phyloP scores from a whole-genome alignment of 306 rosid species.

The Cajanus cajan region DNA sequence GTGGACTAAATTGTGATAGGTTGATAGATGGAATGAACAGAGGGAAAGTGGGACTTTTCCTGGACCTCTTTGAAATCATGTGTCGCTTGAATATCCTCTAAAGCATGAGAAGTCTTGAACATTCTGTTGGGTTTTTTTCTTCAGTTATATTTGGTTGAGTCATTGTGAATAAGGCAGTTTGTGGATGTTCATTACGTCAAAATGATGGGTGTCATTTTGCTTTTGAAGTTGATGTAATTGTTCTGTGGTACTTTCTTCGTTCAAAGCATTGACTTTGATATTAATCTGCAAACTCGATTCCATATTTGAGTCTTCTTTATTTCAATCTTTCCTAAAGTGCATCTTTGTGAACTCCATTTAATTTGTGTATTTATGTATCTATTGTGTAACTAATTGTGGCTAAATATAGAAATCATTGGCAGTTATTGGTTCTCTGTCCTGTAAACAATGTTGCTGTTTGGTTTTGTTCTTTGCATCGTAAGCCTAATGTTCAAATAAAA shows the following conservation, averaged over 20 bases:
- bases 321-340: no score
- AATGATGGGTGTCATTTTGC: constrained; percentile 24
- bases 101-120: constrained; percentile 30
- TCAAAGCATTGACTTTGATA: not conserved
- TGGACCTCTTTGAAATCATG: constrained; percentile 70
- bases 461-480: no score
- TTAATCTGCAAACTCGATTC: not conserved
- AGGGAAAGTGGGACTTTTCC: constrained; percentile 79
- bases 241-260: not conserved
- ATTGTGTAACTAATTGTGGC: no score
- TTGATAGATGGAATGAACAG: constrained; percentile 89
- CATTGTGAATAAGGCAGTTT: constrained; percentile 42
- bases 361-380: no score
- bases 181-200: constrained; percentile 26
- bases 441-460: no score
- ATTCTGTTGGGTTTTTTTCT: constrained; percentile 31
- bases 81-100: constrained; percentile 5
- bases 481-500: no score
- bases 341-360: no score
- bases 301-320: no score
- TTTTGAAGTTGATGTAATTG: constrained; percentile 15
- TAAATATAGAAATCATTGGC: no score
- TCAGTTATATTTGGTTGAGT: constrained; percentile 21
- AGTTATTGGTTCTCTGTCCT: no score
- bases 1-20: constrained; percentile 46